A percentile compares a stretch with the other conserved stretches of the same genome.
These are phyloP conservation scores for Hordeum pubiflorum DNA, from an alignment of 202 grass and related monocot species.

Conservation along the genomic window DNA sequence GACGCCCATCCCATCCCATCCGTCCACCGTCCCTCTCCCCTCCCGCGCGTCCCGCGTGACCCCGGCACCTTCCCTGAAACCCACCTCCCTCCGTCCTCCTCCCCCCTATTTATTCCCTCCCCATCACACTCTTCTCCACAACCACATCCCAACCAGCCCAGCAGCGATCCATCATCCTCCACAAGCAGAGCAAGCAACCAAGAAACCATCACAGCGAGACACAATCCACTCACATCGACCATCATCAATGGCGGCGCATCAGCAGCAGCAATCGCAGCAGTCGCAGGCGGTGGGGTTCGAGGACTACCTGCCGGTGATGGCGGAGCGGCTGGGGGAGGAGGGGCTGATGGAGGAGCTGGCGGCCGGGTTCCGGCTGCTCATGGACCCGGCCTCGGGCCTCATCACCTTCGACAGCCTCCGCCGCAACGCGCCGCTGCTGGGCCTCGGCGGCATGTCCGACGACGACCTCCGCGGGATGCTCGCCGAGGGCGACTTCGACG, in stretches of 20 bases:
- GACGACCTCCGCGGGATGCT: conserved; percentile 71
- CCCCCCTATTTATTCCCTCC: conserved; percentile 26
- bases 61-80: conserved; percentile 47
- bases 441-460: conserved; percentile 51
- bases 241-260: conserved; percentile 30
- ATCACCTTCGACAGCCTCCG: conserved; percentile 86
- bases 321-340: conserved; percentile 71
- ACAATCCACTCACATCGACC: not conserved
- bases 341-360: conserved; percentile 82
- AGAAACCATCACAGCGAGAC: not conserved
- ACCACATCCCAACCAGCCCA: not conserved
- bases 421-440: conserved; percentile 72
- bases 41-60: not conserved
- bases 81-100: not conserved
- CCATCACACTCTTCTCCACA: not conserved
- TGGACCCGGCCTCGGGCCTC: conserved; percentile 47
- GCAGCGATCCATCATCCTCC: not conserved
- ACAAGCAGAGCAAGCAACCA: not conserved
- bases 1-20: conserved; percentile 21
- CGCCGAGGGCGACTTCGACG: conserved; percentile 72
- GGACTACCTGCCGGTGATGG: conserved; percentile 96
- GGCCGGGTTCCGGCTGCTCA: conserved; percentile 67
- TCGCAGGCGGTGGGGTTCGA: conserved; percentile 56
- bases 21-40: not conserved
- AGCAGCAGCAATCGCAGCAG: not conserved